These are phyloP conservation scores for Fusarium dlaminii DNA, from an alignment of 2,329 filamentous ascomycete species.

Conservation along the genomic window DNA sequence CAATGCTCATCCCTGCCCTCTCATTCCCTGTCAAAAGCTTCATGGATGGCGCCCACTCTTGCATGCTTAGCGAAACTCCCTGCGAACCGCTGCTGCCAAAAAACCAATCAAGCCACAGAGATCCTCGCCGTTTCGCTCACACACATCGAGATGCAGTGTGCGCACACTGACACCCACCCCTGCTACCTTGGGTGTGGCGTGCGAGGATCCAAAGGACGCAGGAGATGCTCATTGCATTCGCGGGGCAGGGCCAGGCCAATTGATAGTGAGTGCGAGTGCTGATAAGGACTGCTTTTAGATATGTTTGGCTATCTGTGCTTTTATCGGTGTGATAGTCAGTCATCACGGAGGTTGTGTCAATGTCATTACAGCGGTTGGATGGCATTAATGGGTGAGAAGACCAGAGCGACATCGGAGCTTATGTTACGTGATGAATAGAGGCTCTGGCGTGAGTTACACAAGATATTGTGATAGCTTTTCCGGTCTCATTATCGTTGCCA, in stretches of 20 bases:
- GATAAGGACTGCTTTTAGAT: constrained; percentile 35
- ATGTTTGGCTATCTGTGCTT: constrained; percentile 4
- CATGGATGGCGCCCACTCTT: neutral
- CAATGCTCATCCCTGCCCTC: constrained; percentile 9
- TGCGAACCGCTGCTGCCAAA: constrained; percentile 4
- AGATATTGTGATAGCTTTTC: neutral
- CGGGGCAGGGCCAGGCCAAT: constrained; percentile 21
- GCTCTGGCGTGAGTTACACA: constrained; percentile 22
- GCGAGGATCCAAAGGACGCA: constrained; percentile 13
- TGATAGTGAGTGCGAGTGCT: constrained; percentile 20
- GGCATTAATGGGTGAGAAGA: neutral
- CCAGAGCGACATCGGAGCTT: constrained; percentile 8
- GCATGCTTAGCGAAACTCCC: constrained; percentile 18
- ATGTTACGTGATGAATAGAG: constrained; percentile 9
- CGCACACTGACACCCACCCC: neutral
- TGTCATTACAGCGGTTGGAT: constrained; percentile 1
- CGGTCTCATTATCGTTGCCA: neutral
- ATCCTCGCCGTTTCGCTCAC: constrained; percentile 24
- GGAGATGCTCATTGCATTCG: constrained; percentile 31
- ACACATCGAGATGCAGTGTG: constrained; percentile 21
- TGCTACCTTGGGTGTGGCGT: constrained; percentile 18
- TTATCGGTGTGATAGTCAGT: neutral
- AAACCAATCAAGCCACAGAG: constrained; percentile 21
- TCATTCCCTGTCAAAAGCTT: constrained; percentile 7
- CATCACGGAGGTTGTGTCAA: constrained; percentile 20